These are phyloP conservation scores for Termitomyces titanicus DNA, from an alignment of 768 basidiomycete genomes.

Conservation along the genomic window DNA sequence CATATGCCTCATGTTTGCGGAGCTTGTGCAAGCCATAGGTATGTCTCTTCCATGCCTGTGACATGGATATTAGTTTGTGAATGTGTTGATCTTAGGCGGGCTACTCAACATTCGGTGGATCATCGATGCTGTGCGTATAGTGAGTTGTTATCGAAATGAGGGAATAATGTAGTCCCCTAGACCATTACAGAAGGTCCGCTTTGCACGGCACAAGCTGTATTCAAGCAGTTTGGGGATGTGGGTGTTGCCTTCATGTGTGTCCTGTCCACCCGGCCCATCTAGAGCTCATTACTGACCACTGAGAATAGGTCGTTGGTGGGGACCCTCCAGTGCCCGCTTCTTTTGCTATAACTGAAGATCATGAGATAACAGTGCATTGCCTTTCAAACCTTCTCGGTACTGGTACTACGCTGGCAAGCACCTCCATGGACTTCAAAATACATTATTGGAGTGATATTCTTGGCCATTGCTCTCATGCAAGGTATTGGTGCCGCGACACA, in stretches of 20 bases:
- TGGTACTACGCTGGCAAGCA: conserved; percentile 36
- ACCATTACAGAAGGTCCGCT: conserved; percentile 32
- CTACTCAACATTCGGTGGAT: no score
- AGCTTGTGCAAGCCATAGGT: conserved; percentile 42
- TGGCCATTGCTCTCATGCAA: conserved; percentile 34
- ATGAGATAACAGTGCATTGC: conserved; percentile 36
- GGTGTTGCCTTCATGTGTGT: conserved; percentile 40
- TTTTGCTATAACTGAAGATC: background rate
- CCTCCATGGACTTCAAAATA: conserved; percentile 28
- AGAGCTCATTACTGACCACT: no score
- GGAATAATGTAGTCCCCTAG: background rate
- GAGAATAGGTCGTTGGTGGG: no score
- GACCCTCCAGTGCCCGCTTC: background rate
- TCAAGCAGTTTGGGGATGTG: conserved; percentile 49
- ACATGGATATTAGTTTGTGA: no score
- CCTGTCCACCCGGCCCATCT: conserved; percentile 1
- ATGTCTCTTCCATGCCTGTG: background rate
- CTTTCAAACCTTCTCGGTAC: conserved; percentile 44
- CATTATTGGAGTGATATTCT: conserved; percentile 36
- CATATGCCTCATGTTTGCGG: conserved; percentile 43
- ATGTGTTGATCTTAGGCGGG: no score
- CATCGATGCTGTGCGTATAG: no score
- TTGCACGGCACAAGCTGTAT: conserved; percentile 42
- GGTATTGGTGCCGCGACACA: conserved; percentile 32
- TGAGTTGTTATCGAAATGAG: no score